Percentiles rank a stretch among this genome's conserved stretches.
phyloP scores from a whole-genome alignment of 306 rosid genomes.

The Chamaecrista fasciculata region DNA sequence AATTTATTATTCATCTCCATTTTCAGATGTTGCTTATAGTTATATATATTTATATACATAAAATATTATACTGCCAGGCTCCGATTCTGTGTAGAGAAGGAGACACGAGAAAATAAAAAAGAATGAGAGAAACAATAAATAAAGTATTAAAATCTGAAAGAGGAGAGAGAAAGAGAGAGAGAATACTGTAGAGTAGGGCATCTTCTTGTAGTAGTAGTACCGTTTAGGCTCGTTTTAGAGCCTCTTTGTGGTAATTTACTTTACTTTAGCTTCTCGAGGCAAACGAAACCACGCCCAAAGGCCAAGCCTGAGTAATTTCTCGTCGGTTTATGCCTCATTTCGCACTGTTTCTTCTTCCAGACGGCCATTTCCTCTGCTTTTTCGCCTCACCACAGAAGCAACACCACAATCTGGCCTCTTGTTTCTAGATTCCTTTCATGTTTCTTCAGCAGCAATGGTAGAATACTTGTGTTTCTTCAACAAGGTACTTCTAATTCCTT shows the following conservation, averaged over 20 bases:
- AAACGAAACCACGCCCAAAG: constrained; percentile 32
- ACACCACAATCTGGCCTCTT: neutral
- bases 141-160: neutral
- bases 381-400: neutral
- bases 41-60: too few species aligned
- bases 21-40: too few species aligned
- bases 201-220: neutral
- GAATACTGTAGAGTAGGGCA: constrained; percentile 8
- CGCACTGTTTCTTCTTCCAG: constrained; percentile 12
- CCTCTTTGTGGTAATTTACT: constrained; percentile 24
- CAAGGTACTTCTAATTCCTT: constrained; percentile 55
- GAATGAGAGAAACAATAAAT: neutral
- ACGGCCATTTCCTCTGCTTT: neutral
- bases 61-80: too few species aligned
- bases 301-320: constrained; percentile 24
- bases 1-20: too few species aligned
- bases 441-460: constrained; percentile 49
- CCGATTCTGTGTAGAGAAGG: too few species aligned
- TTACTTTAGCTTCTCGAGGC: constrained; percentile 26
- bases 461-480: constrained; percentile 58
- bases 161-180: constrained; percentile 7
- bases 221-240: constrained; percentile 15
- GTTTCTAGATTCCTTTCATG: neutral
- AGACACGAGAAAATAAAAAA: neutral
- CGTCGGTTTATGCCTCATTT: constrained; percentile 10